phyloP scores from a whole-genome alignment of 345 rosid genomes.

The Eucalyptus caleyi region DNA sequence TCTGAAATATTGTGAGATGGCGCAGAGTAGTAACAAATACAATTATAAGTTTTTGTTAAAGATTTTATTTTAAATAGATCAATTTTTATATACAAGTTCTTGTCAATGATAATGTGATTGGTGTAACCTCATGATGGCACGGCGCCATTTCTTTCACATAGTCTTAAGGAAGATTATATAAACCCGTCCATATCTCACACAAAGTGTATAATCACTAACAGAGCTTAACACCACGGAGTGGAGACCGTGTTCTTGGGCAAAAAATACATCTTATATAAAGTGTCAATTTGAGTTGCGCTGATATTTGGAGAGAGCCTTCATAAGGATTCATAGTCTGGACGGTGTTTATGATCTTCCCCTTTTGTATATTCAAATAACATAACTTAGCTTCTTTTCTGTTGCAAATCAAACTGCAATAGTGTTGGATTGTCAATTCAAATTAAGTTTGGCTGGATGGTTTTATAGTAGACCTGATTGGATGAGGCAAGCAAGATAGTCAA shows the following conservation, averaged over 20 bases:
- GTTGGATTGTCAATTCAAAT: not conserved
- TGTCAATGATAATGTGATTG: not conserved
- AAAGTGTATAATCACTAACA: not conserved
- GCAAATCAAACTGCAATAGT: not conserved
- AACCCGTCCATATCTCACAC: not conserved
- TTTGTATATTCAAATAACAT: not conserved
- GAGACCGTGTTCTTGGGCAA: not conserved
- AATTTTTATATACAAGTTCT: not conserved
- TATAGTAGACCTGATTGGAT: not conserved
- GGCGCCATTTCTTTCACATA: not conserved
- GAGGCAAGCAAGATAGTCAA: not conserved
- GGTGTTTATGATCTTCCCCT: not conserved
- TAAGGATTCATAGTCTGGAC: not conserved
- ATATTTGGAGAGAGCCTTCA: not conserved
- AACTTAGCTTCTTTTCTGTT: not conserved
- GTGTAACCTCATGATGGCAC: not conserved
- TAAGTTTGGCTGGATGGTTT: not conserved
- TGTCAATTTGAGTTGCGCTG: not conserved
- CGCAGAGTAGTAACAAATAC: not conserved
- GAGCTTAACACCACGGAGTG: not conserved
- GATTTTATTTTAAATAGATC: not conserved
- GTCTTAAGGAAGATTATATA: not conserved
- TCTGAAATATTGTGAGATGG: not conserved
- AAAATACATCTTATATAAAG: not conserved
- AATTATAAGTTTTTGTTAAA: not conserved